Base-by-base conservation (phyloP, 1,284 basidiomycete genomes). In the Veloporphyrellus conicus region DNA sequence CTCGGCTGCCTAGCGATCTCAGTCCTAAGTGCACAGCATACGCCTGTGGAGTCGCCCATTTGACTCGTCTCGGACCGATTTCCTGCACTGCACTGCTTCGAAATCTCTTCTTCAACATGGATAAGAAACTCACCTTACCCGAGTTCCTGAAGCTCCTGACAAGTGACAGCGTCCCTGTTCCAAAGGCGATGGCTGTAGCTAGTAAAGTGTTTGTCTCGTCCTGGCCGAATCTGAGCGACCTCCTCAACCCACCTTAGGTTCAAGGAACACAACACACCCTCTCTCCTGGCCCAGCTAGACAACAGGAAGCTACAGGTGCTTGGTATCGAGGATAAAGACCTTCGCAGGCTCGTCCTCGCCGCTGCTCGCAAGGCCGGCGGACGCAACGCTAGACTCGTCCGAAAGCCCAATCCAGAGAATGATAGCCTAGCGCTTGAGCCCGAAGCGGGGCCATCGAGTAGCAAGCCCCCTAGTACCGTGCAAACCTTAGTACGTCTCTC, bases 131-230 rank as follows among this genome's bases (percentile, higher is more conserved):
- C 9, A 67, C 84, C 16, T 63, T 94, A 6, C 84, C 84, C 12
- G 74, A 75, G 22, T 93, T 89, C 68, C 71, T 94, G 12, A 86
- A 90, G 64, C 57, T 87, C 11, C 70, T 93, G 11, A 81, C 84
- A 2, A 71, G 67, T 37, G 78, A 80, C 51, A 76, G 77, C 50
- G 71, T 92, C 1, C 71, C 85, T 3, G 77, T 89, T 59, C 64
- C 78, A 37, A 82, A 84, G 50, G 90, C 90, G 1, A 93, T 95
- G 78, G 67, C 71, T 3, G 67, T 89, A 28, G 82, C 90, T 35
- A 77, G 79, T 38, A 90, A 90, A 74, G 78, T 91, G 89, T 93
- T 47, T 56, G 81, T 70, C 53, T 41, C 25, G 6, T 22, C 28
- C 4, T 20, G 12, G 3, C 8, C 43, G n/a, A 27, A 32, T 2